phyloP scores from a whole-genome alignment of 371 early-diverging fungal species.

The Mucor piriformis region DNA sequence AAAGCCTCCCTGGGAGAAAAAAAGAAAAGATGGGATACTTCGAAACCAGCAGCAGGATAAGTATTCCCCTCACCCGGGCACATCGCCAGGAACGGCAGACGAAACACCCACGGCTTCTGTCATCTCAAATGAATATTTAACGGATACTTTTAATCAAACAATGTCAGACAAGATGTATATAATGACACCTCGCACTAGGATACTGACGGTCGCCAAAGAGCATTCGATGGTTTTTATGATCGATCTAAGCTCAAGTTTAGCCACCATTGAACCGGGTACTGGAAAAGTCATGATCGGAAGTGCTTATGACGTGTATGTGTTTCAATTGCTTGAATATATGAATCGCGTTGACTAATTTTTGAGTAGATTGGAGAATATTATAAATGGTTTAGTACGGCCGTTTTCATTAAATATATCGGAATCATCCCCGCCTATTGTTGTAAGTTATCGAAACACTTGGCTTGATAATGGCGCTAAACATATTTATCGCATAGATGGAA shows the following conservation, averaged over 20 bases:
- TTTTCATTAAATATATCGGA: constrained; percentile 28
- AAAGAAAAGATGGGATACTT: constrained; percentile 11
- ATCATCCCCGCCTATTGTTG: constrained; percentile 8
- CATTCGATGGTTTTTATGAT: constrained; percentile 71
- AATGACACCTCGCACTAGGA: constrained; percentile 71
- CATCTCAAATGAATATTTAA: neutral
- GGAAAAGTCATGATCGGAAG: constrained; percentile 59
- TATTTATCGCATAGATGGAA: constrained; percentile 40
- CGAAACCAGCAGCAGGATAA: neutral
- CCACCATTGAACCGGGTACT: constrained; percentile 61
- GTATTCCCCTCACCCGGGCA: neutral
- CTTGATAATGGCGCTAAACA: too few species aligned
- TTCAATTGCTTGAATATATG: too few species aligned
- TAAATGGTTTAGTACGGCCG: constrained; percentile 37
- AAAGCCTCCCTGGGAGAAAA: constrained; percentile 28
- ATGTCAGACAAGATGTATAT: constrained; percentile 29
- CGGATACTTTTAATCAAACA: neutral
- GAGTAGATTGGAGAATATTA: constrained; percentile 20
- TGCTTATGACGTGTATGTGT: constrained; percentile 55
- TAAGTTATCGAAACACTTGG: too few species aligned
- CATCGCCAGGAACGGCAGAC: constrained; percentile 1
- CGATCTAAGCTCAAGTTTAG: constrained; percentile 73
- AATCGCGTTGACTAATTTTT: too few species aligned
- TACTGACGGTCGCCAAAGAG: constrained; percentile 56
- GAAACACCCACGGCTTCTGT: constrained; percentile 2